Evolutionary conservation across 2,329 filamentous ascomycete species (phyloP).

Genomic region (Alternaria brassicae): DNA sequence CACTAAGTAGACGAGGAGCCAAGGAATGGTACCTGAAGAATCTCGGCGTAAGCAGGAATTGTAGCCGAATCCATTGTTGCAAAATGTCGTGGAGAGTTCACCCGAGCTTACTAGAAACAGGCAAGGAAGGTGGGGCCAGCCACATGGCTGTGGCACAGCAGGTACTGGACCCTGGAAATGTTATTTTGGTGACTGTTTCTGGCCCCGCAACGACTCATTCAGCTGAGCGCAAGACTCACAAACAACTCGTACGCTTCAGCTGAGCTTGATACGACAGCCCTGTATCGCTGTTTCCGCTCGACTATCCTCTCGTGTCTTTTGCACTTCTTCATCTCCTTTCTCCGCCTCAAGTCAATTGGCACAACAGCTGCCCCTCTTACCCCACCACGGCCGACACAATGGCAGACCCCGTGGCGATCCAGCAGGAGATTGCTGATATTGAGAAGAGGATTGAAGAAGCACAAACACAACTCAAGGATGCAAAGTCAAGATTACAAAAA

Average conservation of each 20-base stretch:
- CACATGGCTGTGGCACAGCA: conserved; percentile 15
- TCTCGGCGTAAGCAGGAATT: too few relatives aligned
- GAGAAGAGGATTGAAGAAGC: conserved; percentile 44
- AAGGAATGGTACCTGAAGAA: too few relatives aligned
- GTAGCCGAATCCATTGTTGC: not conserved
- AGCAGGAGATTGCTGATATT: conserved; percentile 41
- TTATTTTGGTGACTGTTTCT: conserved; percentile 17
- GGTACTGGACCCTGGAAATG: conserved; percentile 15
- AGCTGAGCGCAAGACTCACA: conserved; percentile 20
- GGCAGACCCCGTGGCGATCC: conserved; percentile 40
- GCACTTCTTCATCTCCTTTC: not conserved
- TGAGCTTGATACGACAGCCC: conserved; percentile 7
- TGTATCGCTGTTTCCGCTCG: conserved; percentile 1
- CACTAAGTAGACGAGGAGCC: too few relatives aligned
- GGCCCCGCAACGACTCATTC: conserved; percentile 29
- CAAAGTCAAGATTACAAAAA: conserved; percentile 38
- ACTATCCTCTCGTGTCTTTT: not conserved
- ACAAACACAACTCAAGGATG: conserved; percentile 40
- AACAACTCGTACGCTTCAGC: conserved; percentile 13
- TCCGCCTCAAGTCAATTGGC: conserved; percentile 14
- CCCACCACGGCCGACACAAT: conserved; percentile 46
- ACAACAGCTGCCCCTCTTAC: conserved; percentile 28
- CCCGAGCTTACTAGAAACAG: not conserved
- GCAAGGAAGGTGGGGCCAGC: conserved; percentile 2
- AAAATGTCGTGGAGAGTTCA: not conserved